phyloP scores from a whole-genome alignment of 2,329 filamentous ascomycete genomes.

The Penicillium sp. region DNA sequence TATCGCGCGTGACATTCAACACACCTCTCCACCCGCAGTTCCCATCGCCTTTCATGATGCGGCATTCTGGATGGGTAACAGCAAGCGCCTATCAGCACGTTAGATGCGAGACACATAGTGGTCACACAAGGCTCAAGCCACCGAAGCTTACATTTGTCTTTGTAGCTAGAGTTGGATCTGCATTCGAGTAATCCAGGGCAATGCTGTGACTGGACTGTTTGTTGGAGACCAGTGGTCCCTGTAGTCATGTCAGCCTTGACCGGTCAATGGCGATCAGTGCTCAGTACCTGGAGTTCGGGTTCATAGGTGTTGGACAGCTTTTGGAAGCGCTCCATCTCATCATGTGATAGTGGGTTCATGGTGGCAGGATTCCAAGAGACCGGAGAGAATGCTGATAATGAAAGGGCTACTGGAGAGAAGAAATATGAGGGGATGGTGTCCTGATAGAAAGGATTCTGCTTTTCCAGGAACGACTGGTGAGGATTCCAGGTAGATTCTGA shows the following conservation, averaged over 20 bases:
- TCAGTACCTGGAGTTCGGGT: constrained; percentile 51
- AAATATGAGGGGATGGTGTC: constrained; percentile 24
- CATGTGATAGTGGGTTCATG: constrained; percentile 43
- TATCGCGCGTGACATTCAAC: constrained; percentile 33
- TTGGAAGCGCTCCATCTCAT: constrained; percentile 60
- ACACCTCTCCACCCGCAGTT: constrained; percentile 98
- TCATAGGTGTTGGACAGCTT: constrained; percentile 60
- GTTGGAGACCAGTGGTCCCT: constrained; percentile 81
- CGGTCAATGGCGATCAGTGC: not conserved
- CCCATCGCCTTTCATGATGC: constrained; percentile 83
- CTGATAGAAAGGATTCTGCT: constrained; percentile 30
- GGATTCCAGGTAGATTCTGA: constrained; percentile 33
- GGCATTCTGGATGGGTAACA: constrained; percentile 79
- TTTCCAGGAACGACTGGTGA: constrained; percentile 31
- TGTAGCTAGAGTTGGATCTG: constrained; percentile 75
- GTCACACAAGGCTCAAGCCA: not conserved
- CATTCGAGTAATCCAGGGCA: constrained; percentile 80
- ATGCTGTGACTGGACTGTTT: constrained; percentile 74
- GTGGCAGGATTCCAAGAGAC: constrained; percentile 15
- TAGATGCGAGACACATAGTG: not conserved
- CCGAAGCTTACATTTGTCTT: constrained; percentile 69
- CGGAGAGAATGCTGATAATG: constrained; percentile 20
- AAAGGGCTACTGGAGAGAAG: constrained; percentile 22
- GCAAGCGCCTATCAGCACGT: constrained; percentile 62
- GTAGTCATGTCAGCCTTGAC: constrained; percentile 25